Base-by-base conservation (phyloP, 768 basidiomycete species). In the Amanita subjunquillea region DNA sequence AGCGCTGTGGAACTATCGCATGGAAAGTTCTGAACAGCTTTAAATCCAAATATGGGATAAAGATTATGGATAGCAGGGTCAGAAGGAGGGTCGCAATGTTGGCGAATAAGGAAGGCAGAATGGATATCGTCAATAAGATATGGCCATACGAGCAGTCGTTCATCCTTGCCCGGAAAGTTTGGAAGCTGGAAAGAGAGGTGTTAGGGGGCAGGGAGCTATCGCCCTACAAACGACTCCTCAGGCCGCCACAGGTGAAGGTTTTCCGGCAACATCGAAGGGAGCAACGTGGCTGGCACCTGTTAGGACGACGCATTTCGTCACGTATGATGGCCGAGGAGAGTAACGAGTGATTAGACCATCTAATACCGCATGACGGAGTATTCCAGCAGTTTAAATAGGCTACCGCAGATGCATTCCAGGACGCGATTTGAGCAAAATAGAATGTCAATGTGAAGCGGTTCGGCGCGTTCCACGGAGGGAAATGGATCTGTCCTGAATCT, bases 51-150 rank as follows among this genome's bases (percentile, higher is more conserved):
- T 88, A 82, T 82, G 85, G 86, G 2, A 51, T 65, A 17, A 63
- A 62, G 23, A 67, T 83, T 4, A 76, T 76, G 57, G 79, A 85
- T 65, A 69, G 72, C 48, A 67, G 71, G 20, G 84, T 88, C 20
- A 73, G 77, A 59, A 75, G 80, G 53, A 77, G 82, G 39, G 64
- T 88, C 49, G 74, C 74, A 4, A 66, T 63, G 39, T 68, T 85
- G 44, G 85, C 84, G 29, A 59, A 83, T 51, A 85, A 82, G 63
- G 79, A 88, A 67, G 78, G 82, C 13, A 75, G 82, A 42, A 64
- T 69, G 55, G 79, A 80, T 59, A 75, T 85, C 53, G 67, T 69
- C 15, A 50, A 67, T 54, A 60, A 60, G 55, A 60, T 71, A 53
- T 51, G 66, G 30, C 42, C 51, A 7, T 51, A 56, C 25, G 63